A percentile compares a stretch with the other conserved stretches of the same genome.
These are phyloP conservation scores for Solanum etuberosum DNA, from an alignment of 257 asterid genomes.

Conservation along the genomic window DNA sequence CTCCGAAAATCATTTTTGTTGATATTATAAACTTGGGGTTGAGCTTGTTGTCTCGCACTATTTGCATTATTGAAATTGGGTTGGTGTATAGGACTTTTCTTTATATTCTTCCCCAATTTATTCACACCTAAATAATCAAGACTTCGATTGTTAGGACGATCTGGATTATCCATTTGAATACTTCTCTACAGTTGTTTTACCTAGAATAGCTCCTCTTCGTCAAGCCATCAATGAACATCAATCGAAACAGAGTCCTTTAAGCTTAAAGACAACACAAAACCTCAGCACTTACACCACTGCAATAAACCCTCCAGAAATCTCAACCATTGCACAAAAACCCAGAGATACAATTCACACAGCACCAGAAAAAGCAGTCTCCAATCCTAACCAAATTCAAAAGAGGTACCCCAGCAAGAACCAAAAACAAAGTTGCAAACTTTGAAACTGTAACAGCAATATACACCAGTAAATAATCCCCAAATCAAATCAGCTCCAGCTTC, in stretches of 20 bases:
- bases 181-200: not conserved
- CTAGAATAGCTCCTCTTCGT: not conserved
- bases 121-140: slow-evolving; percentile 66
- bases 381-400: not conserved
- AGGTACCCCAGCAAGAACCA: not conserved
- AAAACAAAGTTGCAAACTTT: not conserved
- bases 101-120: slow-evolving; percentile 71
- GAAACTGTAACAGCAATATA: not conserved
- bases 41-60: slow-evolving; percentile 58
- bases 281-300: not conserved
- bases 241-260: not conserved
- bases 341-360: not conserved
- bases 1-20: slow-evolving; percentile 84
- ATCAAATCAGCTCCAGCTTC: not conserved
- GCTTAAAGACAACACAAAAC: not conserved
- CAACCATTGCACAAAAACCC: not conserved
- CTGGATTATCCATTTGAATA: slow-evolving; percentile 49
- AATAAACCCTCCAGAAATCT: not conserved
- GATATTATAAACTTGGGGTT: slow-evolving; percentile 82
- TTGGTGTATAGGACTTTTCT: slow-evolving; percentile 82
- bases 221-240: not conserved
- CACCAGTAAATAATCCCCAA: not conserved
- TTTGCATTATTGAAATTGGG: slow-evolving; percentile 35
- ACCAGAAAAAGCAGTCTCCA: not conserved
- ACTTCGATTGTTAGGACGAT: slow-evolving; percentile 39